Conservation (phyloP, 192 early-diverging fungal genomes). For the Allomyces javanicus region DNA sequence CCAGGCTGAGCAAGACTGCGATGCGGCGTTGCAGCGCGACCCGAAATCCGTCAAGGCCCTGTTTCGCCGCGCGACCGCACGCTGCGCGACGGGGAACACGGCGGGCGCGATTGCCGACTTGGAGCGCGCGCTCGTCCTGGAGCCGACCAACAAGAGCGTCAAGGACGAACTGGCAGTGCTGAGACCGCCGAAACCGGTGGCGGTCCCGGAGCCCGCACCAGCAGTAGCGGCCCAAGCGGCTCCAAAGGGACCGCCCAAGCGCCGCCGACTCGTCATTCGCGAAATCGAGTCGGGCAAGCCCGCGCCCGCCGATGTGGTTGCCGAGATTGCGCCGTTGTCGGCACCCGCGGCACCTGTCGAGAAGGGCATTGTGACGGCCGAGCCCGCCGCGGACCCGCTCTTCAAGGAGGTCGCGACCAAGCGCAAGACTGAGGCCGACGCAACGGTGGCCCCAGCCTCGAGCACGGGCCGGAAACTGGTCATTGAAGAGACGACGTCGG, state of each 20-base stretch:
- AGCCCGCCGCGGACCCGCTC: too few species aligned
- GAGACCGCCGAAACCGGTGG: neutral
- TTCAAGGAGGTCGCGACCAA: too few species aligned
- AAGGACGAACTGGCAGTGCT: slow-evolving; percentile 39
- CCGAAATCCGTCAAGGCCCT: slow-evolving; percentile 57
- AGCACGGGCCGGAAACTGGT: too few species aligned
- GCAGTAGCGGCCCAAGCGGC: neutral
- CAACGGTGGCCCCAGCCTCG: too few species aligned
- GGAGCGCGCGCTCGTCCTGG: slow-evolving; percentile 34
- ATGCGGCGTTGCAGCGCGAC: slow-evolving; percentile 31
- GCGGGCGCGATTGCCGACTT: slow-evolving; percentile 42
- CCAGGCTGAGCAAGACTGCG: slow-evolving; percentile 13
- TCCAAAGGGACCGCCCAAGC: neutral
- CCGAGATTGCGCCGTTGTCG: too few species aligned
- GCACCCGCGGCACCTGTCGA: too few species aligned
- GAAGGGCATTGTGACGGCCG: too few species aligned
- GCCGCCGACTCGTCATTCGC: neutral
- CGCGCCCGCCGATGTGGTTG: too few species aligned
- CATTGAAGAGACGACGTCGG: too few species aligned
- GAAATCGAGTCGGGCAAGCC: neutral
- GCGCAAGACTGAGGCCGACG: too few species aligned
- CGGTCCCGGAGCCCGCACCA: neutral
- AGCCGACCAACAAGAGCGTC: slow-evolving; percentile 42
- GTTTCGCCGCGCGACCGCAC: slow-evolving; percentile 52
- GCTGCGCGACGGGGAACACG: slow-evolving; percentile 22